Conservation (phyloP, 768 basidiomycete species). For the Leccinum rimulosum region DNA sequence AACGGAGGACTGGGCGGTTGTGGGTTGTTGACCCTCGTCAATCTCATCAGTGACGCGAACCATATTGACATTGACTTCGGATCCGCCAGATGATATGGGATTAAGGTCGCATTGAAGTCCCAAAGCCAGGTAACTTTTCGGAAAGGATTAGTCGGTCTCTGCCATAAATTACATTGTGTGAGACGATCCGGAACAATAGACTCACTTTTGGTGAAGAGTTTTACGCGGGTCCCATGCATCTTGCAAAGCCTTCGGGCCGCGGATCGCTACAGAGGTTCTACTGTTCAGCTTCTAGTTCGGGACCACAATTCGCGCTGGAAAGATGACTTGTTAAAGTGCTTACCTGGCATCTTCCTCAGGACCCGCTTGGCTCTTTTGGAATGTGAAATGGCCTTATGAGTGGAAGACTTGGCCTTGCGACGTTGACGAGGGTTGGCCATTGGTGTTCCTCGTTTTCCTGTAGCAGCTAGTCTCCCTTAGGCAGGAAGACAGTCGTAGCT, state of each 20-base stretch:
- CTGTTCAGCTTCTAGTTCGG: conserved; percentile 6
- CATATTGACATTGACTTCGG: conserved; percentile 43
- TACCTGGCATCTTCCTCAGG: conserved; percentile 76
- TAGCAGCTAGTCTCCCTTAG: too few relatives aligned
- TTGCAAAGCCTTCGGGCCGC: conserved; percentile 77
- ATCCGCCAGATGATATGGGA: conserved; percentile 66
- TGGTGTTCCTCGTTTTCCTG: neutral
- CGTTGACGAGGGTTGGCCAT: conserved; percentile 98
- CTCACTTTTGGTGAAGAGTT: conserved; percentile 92
- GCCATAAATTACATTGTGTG: neutral
- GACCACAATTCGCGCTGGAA: neutral
- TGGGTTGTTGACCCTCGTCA: neutral
- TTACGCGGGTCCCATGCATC: conserved; percentile 85
- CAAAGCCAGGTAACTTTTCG: conserved; percentile 66
- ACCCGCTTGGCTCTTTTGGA: conserved; percentile 72
- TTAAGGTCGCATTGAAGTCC: conserved; percentile 71
- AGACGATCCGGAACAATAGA: conserved; percentile 8
- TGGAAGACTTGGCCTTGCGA: conserved; percentile 75
- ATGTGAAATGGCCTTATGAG: conserved; percentile 71
- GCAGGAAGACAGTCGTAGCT: too few relatives aligned
- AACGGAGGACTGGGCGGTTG: neutral
- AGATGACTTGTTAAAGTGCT: conserved; percentile 18
- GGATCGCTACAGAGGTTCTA: conserved; percentile 51
- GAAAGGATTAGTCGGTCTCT: conserved; percentile 1
- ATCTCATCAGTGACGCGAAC: neutral